A percentile compares a stretch with the other conserved stretches of the same genome.
These are phyloP conservation scores for Proliferodiscus dingleyae DNA, from an alignment of 2,329 filamentous ascomycete genomes.

Conservation along the genomic window DNA sequence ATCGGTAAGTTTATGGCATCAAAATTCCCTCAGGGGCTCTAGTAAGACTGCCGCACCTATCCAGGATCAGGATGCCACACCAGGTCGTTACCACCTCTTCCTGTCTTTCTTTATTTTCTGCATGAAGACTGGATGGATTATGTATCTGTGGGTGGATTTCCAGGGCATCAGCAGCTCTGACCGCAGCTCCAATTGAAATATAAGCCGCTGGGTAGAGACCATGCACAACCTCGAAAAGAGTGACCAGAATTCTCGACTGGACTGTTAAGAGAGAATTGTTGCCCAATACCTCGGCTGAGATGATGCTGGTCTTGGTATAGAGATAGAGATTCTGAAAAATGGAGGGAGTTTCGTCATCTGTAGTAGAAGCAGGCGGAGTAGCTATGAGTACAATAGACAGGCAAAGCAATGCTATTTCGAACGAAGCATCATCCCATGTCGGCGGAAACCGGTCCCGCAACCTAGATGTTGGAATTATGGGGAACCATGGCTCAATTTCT, in stretches of 20 bases:
- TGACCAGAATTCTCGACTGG: constrained; percentile 17
- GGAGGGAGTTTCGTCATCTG: constrained; percentile 7
- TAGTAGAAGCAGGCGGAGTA: constrained; percentile 3
- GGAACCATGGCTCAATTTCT: constrained; percentile 18
- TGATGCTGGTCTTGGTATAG: constrained; percentile 13
- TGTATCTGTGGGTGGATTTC: constrained; percentile 9
- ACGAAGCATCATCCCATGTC: constrained; percentile 13
- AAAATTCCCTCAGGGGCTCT: constrained; percentile 2
- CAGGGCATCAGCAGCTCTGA: constrained; percentile 19
- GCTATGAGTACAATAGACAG: constrained; percentile 16
- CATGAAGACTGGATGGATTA: constrained; percentile 1
- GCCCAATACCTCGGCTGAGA: constrained; percentile 14
- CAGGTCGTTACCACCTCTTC: constrained; percentile 13
- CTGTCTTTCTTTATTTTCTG: constrained; percentile 7
- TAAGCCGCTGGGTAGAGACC: constrained; percentile 20
- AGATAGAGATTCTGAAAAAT: constrained; percentile 17
- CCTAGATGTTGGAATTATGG: constrained; percentile 11
- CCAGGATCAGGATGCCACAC: constrained; percentile 18
- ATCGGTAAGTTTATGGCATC: constrained; percentile 5
- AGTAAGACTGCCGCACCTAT: constrained; percentile 12
- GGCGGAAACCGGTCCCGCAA: constrained; percentile 12
- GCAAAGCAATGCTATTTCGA: constrained; percentile 16
- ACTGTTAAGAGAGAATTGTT: constrained; percentile 16
- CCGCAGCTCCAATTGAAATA: constrained; percentile 17
- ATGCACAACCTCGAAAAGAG: constrained; percentile 21